A percentile compares a stretch with the other conserved stretches of the same genome.
These are phyloP conservation scores for Penicillium robsamsonii DNA, from an alignment of 495 filamentous ascomycete genomes.

Conservation along the genomic window DNA sequence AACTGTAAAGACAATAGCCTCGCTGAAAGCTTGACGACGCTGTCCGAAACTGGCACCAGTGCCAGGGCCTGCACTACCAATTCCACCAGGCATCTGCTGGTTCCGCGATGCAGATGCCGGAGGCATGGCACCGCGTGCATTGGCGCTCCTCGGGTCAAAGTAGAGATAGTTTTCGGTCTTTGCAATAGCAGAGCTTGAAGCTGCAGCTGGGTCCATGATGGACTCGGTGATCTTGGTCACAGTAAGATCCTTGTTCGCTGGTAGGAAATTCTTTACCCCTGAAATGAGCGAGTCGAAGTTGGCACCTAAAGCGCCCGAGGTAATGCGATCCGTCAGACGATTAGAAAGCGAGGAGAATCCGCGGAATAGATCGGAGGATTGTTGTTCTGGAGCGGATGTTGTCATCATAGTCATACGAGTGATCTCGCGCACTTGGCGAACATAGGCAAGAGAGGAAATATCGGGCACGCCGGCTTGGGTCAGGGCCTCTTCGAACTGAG, in stretches of 20 bases:
- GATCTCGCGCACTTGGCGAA: constrained; percentile 87
- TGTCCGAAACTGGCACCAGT: constrained; percentile 90
- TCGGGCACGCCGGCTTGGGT: constrained; percentile 67
- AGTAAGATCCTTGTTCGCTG: constrained; percentile 90
- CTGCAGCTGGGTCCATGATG: constrained; percentile 92
- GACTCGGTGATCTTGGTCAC: constrained; percentile 97
- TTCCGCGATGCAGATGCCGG: constrained; percentile 58
- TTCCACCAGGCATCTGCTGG: constrained; percentile 47
- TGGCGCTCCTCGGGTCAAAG: constrained; percentile 91
- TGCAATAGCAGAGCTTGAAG: constrained; percentile 85
- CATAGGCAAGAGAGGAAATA: constrained; percentile 74
- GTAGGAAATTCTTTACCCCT: constrained; percentile 98
- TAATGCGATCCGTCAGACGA: constrained; percentile 87
- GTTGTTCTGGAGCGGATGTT: constrained; percentile 66
- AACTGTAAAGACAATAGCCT: constrained; percentile 95
- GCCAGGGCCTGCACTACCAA: constrained; percentile 52
- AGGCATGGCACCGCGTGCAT: constrained; percentile 90
- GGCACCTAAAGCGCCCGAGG: constrained; percentile 81
- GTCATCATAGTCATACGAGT: constrained; percentile 99
- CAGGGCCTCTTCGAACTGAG: constrained; percentile 83
- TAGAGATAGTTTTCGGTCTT: constrained; percentile 99
- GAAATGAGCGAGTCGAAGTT: constrained; percentile 95
- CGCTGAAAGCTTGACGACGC: constrained; percentile 86
- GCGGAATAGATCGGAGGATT: constrained; percentile 75
- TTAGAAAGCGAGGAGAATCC: constrained; percentile 88